These are phyloP conservation scores for Zygosaccharomyces pseudobailii DNA, from an alignment of 1,139 yeast genomes.

Conservation along the genomic window DNA sequence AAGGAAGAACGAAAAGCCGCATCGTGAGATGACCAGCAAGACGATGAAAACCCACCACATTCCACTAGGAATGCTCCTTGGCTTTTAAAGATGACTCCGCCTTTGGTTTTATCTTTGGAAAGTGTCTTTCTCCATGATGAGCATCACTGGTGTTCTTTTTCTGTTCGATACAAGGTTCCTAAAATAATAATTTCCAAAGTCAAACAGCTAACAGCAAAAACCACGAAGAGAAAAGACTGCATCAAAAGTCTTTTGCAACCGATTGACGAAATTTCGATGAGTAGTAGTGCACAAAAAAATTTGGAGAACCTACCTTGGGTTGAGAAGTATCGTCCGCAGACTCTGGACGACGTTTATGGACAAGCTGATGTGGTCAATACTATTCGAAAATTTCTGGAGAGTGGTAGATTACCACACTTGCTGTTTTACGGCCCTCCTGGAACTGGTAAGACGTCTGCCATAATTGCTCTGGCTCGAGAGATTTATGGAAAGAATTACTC, in stretches of 20 bases:
- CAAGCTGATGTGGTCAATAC: conserved; percentile 82
- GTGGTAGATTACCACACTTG: conserved; percentile 82
- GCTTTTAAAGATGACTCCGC: background rate
- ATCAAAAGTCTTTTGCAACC: background rate
- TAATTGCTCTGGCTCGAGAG: conserved; percentile 83
- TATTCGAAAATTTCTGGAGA: conserved; percentile 76
- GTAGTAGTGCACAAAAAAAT: conserved; percentile 5
- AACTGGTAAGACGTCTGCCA: conserved; percentile 94
- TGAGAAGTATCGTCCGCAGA: conserved; percentile 88
- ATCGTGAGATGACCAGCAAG: background rate
- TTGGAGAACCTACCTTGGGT: conserved; percentile 63
- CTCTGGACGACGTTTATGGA: conserved; percentile 83
- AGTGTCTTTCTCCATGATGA: background rate
- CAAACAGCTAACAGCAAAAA: background rate
- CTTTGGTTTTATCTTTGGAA: background rate
- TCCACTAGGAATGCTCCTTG: background rate
- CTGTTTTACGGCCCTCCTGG: conserved; percentile 98
- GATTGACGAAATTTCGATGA: background rate
- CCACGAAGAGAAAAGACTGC: background rate
- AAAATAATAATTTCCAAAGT: background rate
- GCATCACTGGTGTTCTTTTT: background rate
- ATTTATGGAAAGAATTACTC: conserved; percentile 82
- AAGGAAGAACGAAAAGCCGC: background rate
- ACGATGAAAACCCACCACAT: conserved; percentile 1
- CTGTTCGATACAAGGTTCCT: background rate